Percentiles rank a stretch among this genome's conserved stretches.
Conservation (phyloP, 1,284 basidiomycete species). For the Kalmanozyma brasiliensis region DNA sequence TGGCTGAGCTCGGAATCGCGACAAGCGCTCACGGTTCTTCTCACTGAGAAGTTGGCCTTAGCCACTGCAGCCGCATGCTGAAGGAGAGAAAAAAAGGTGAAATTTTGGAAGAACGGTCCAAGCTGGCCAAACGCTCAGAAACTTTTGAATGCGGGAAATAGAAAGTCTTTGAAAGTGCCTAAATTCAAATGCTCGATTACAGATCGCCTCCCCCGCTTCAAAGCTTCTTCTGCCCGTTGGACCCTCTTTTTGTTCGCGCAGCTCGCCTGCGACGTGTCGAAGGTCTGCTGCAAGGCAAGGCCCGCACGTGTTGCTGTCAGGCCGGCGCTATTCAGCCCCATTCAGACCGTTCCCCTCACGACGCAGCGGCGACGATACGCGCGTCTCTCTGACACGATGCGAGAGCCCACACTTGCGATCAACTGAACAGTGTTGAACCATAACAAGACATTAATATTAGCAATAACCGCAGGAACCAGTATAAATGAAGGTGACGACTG, state of each 20-base stretch:
- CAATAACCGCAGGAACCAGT: conserved; percentile 1
- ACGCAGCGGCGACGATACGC: no score
- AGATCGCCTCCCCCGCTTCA: not conserved
- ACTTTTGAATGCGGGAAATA: not conserved
- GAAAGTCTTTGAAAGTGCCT: not conserved
- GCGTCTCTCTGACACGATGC: no score
- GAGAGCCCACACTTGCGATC: no score
- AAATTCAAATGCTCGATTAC: not conserved
- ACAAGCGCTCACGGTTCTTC: not conserved
- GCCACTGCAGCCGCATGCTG: not conserved
- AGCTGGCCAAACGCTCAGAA: no score
- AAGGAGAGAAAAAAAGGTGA: conserved; percentile 15
- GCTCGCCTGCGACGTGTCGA: not conserved
- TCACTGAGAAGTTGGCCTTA: not conserved
- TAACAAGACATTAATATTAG: conserved; percentile 1
- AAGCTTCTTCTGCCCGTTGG: not conserved
- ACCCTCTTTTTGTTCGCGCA: not conserved
- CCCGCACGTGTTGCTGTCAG: conserved; percentile 20
- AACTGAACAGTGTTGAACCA: no score
- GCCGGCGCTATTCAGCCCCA: no score
- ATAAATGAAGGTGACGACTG: conserved; percentile 1
- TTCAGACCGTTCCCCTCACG: no score
- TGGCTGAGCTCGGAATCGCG: not conserved
- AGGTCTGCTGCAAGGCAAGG: conserved; percentile 1
- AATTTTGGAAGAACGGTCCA: conserved; percentile 35